Evolutionary conservation across 2,329 filamentous ascomycete species (phyloP).

Genomic region (Septoria petroselini): DNA sequence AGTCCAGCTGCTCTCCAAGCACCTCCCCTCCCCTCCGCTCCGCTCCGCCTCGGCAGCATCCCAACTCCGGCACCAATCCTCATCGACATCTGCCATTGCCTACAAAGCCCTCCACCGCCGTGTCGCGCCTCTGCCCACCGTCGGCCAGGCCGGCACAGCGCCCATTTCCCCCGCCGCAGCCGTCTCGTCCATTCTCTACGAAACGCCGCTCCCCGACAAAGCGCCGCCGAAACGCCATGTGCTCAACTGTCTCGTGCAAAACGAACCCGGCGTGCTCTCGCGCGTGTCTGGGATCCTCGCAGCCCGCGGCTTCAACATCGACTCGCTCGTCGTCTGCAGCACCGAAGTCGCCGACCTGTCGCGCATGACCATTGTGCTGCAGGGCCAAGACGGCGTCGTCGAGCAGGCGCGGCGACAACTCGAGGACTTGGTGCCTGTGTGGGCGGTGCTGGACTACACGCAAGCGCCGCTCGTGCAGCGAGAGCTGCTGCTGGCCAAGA

Average conservation of each 20-base stretch:
- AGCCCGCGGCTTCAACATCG: conserved; percentile 97
- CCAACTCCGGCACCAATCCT: conserved; percentile 46
- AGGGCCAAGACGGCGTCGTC: conserved; percentile 92
- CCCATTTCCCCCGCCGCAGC: conserved; percentile 88
- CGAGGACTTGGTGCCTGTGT: conserved; percentile 94
- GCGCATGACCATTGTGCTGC: conserved; percentile 97
- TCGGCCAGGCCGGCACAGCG: conserved; percentile 48
- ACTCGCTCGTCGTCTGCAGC: conserved; percentile 94
- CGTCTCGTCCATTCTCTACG: conserved; percentile 97
- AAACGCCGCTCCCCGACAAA: conserved; percentile 81
- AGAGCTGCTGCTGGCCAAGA: conserved; percentile 90
- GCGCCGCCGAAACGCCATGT: conserved; percentile 90
- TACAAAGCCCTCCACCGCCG: conserved; percentile 96
- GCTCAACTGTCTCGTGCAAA: conserved; percentile 97
- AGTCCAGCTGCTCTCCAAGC: conserved; percentile 27
- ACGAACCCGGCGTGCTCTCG: conserved; percentile 95
- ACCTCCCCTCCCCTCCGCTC: conserved; percentile 7
- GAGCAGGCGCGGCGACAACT: conserved; percentile 94
- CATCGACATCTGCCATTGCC: conserved; percentile 77
- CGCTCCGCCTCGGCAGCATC: conserved; percentile 21
- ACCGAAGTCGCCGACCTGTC: conserved; percentile 96
- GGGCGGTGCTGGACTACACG: conserved; percentile 97
- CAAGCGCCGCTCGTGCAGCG: conserved; percentile 88
- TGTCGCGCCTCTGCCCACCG: conserved; percentile 74
- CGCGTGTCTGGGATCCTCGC: conserved; percentile 95